Evolutionary conservation across 2,329 filamentous ascomycete genomes (phyloP).

Genomic region (Colletotrichum karsti): DNA sequence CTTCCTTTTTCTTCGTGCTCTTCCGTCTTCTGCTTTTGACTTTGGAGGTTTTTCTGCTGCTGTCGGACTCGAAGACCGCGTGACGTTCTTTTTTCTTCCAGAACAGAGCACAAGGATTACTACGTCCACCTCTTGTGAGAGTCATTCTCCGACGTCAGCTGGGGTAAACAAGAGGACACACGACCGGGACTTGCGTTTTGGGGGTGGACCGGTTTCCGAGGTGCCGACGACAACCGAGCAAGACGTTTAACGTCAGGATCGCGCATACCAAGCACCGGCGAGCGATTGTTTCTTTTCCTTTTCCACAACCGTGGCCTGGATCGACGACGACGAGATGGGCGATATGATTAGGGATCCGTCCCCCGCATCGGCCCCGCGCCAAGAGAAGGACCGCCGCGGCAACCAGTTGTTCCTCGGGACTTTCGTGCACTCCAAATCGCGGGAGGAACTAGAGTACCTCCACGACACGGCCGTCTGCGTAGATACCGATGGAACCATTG

Average conservation of each 20-base stretch:
- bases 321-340: slow-evolving; percentile 4
- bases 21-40: not conserved
- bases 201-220: not conserved
- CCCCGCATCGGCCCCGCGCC: not conserved
- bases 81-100: too few species aligned
- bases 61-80: not conserved
- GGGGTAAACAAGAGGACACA: not conserved
- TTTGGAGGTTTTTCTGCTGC: not conserved
- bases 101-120: not conserved
- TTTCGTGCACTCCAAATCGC: slow-evolving; percentile 61
- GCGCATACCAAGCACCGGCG: not conserved
- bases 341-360: slow-evolving; percentile 24
- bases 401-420: slow-evolving; percentile 62
- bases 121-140: not conserved
- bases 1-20: not conserved
- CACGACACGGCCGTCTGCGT: slow-evolving; percentile 61
- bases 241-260: not conserved
- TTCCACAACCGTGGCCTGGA: not conserved
- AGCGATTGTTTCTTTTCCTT: too few species aligned
- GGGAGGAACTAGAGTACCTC: slow-evolving; percentile 58
- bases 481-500: slow-evolving; percentile 58
- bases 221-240: slow-evolving; percentile 8
- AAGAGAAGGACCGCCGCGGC: not conserved
- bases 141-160: not conserved
- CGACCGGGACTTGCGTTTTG: too few species aligned